Evolutionary conservation across 2,329 filamentous ascomycete species (phyloP), one percentile per base, ranked within the genome.

Genomic region (Ceratocystis cacaofunesta): DNA sequence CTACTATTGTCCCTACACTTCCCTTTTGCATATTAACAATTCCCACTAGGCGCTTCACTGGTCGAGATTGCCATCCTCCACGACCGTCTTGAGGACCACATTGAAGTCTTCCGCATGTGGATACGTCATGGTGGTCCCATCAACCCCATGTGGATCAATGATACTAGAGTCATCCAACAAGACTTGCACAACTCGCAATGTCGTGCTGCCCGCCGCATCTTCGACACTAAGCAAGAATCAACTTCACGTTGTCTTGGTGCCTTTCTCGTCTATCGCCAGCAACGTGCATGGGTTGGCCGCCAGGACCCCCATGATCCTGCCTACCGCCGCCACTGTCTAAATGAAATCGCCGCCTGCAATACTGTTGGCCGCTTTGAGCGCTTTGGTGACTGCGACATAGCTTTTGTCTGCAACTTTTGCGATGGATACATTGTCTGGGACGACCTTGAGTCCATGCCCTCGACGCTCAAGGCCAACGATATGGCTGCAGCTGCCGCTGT

Each of bases 321-420:
- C 63, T 74, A 77, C 68, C 69, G 72, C 58, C 70, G 73, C 28
- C 72, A 73, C 30, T 75, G 76, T 61, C 72, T 79, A 17, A 79
- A 82, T 66, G 81, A 81, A 71, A 74, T 83, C 4, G 74, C 75
- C 36, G 73, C 76, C 28, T 84, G 82, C 72, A 81, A 81, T 69
- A 71, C 72, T 3, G 75, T 81, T 1, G 82, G 82, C n/a, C 75
- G 76, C 32, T 84, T 84, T 68, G 79, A 83, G 72, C 77, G 81
- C 15, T 79, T 84, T 63, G 80, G 78, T 52, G 78, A 82, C 41
- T 71, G 73, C 48, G 81, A 84, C 67, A 76, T 83, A 61, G 81
- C 79, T 6, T 85, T 84, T 69, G 75, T 83, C 6, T 85, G 82
- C 74, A 81, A 85, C 73, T 85, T 80, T 70, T 85, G 82, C 73